A percentile compares a stretch with the other conserved stretches of the same genome.
Conservation (phyloP, 2,329 filamentous ascomycete genomes). For the Sphaerulina vaccinii region DNA sequence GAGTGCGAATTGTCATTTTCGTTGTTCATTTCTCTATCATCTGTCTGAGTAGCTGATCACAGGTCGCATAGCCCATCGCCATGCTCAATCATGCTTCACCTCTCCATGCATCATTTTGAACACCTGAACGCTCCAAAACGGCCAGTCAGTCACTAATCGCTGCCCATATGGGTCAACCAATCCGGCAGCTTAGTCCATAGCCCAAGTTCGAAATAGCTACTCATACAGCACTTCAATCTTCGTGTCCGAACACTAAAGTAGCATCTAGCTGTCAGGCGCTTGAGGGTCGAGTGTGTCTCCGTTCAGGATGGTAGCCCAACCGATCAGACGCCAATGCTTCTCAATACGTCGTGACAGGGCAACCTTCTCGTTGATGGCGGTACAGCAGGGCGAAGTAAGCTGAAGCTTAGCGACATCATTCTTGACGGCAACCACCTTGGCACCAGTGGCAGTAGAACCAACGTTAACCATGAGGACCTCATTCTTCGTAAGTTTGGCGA, state of each 20-base stretch:
- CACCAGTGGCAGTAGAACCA: conserved; percentile 92
- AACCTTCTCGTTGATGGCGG: conserved; percentile 97
- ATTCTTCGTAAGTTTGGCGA: conserved; percentile 96
- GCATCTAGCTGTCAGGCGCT: conserved; percentile 2
- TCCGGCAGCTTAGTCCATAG: background rate
- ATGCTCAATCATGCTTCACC: background rate
- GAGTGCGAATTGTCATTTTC: background rate
- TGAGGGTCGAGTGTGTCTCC: conserved; percentile 29
- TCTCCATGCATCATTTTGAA: background rate
- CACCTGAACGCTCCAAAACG: background rate
- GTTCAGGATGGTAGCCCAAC: conserved; percentile 55
- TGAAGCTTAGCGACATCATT: conserved; percentile 95
- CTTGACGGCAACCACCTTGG: conserved; percentile 95
- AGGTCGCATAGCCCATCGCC: background rate
- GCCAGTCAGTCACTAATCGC: background rate
- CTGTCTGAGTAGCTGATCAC: background rate
- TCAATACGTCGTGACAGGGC: conserved; percentile 94
- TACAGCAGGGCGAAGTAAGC: conserved; percentile 81
- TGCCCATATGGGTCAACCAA: background rate
- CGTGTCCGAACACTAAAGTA: no score
- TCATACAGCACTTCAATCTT: background rate
- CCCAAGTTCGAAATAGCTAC: no score
- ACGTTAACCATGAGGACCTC: conserved; percentile 99
- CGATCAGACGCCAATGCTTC: conserved; percentile 97
- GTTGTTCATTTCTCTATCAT: background rate